Percentiles rank a stretch among this genome's conserved stretches.
Conservation (phyloP, 257 asterid genomes). For the Nicotiana knightiana region DNA sequence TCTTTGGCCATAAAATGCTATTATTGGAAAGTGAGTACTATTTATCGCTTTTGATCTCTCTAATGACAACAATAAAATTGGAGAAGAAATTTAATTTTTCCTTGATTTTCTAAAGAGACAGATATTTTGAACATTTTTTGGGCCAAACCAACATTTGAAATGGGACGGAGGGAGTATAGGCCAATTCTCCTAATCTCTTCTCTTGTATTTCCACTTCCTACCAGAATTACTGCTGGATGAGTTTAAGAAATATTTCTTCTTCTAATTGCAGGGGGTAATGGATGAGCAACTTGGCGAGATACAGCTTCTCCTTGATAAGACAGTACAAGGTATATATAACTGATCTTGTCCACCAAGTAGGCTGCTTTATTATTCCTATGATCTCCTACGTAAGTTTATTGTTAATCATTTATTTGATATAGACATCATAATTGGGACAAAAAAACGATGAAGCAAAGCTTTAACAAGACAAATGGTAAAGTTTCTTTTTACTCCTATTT, state of each 20-base stretch:
- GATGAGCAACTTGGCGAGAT: constrained; percentile 53
- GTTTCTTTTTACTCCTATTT: not conserved
- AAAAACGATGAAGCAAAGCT: not conserved
- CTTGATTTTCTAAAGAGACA: not conserved
- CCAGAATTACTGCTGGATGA: constrained; percentile 4
- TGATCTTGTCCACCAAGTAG: not conserved
- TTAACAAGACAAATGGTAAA: not conserved
- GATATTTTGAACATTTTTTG: not conserved
- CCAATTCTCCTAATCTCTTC: not conserved
- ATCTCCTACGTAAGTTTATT: not conserved
- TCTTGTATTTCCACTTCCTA: not conserved
- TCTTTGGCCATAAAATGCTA: not conserved
- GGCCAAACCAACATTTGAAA: not conserved
- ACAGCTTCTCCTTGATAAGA: constrained; percentile 72
- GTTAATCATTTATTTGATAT: not conserved
- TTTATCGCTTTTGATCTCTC: not conserved
- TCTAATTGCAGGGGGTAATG: constrained; percentile 44
- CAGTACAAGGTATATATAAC: constrained; percentile 66
- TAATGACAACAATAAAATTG: not conserved
- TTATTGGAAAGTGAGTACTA: not conserved
- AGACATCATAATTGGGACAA: not conserved
- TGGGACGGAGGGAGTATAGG: not conserved
- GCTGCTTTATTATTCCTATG: not conserved
- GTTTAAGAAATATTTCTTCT: not conserved
- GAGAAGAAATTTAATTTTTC: not conserved